Evolutionary conservation across 2,329 filamentous ascomycete genomes (phyloP), one percentile per base, ranked within the genome.

Genomic region (Daldinia eschscholtzii): DNA sequence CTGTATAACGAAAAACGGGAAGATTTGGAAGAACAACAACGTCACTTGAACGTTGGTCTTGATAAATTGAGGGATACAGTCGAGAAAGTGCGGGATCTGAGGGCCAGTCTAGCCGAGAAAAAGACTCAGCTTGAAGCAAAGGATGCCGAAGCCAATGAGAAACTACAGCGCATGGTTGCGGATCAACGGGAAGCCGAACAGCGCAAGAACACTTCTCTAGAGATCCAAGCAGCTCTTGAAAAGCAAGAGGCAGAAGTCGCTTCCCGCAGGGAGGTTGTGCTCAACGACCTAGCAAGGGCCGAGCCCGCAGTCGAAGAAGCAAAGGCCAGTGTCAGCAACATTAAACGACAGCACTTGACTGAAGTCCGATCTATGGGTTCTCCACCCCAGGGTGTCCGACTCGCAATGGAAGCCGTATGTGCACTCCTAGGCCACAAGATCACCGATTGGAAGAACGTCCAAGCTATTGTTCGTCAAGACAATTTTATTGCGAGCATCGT

Each of bases 401-500:
- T 98, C 74, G 93, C 96, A 1, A 86, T 99, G 65, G 95, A 98
- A 78, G 93, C 96, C n/a, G 97, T 99, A 5, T 98, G 96, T 83
- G 96, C 94, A 0, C 83, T 99, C 55, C 89, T 99, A 61, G 95
- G 95, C 13, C 93, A 98, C 82, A 96, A 92, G 80, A 91, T 93
- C 68, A 88, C 91, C 65, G 93, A 92, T 78, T 99, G 96, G 96
- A 97, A 94, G 83, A 90, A 89, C 12, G 93, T 98, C 67, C 92
- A 97, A 79, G 91, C 88, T 59, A 92, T 98, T 70, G 90, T 99
- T 67, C 93, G 95, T 75, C 89, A 90, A 64, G 96, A 98, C 76
- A 95, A 98, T 78, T 99, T 99, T 81, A 98, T 99, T 81, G 93
- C 94, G 56, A 98, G 93, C 81, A 99, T 99, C 76, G 92, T 98